Base-by-base conservation (phyloP, 106 monocot species). In the Amphibolis antarctica region DNA sequence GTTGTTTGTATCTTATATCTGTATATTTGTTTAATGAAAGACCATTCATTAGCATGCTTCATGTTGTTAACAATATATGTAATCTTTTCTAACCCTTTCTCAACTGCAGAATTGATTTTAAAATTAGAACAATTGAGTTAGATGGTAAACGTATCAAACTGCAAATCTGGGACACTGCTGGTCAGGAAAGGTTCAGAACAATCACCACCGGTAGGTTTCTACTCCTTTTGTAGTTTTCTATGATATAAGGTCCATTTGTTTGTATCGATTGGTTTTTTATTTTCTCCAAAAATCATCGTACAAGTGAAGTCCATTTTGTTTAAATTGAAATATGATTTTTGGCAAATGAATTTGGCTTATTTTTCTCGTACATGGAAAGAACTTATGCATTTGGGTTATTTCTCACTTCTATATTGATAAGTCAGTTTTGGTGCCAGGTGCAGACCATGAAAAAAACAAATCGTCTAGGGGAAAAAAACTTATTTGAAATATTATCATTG, bases 151-250 rank as follows among this genome's bases (percentile, higher is more conserved):
- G 85, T 44, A 81, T 85, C 46, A 85, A 85, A 69, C 66, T 85
- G 31, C 85, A 85, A 67, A 85, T 85, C 31, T 85, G 85, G 85
- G 85, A 85, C 68, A 85, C 85, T n/a, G 85, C 85, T 67, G 85
- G 85, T 15, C 85, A 85, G 66, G 85, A 85, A 50, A 50, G 85
- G 10, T 85, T 85, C 59, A 70, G 81, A 46, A 85, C 85, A 54
- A 85, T 85, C 30, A 85, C 85, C 26, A 85, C 81, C 23, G 85
- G 85, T 87, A 72, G 36, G 44, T 43, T 51, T 42, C 19, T 36
- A 15, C 18, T 48, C 19, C 44, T 30, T 42, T 53, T 63, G 0
- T 59, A 10, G 4, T 20, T 30, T 13, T 23, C 25, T 55, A 26
- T 5, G 55, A 59, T 17, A 49, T 49, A 7, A 7, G 7, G 2